Evolutionary conservation across 1,284 basidiomycete genomes (phyloP).

Genomic region (Albatrellus sp.): DNA sequence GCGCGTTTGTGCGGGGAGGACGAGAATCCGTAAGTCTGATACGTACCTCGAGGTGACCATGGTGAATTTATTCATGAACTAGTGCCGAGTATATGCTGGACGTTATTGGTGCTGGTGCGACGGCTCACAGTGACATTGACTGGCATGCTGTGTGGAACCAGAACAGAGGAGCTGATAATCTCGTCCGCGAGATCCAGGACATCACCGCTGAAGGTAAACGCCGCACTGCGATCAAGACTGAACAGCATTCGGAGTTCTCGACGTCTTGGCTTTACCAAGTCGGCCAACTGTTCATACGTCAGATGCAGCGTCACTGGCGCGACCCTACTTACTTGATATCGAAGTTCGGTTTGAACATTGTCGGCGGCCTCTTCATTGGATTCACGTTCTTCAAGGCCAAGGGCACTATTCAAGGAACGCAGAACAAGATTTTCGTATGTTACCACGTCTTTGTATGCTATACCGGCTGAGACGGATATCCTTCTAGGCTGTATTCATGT

Average conservation of each 20-base stretch:
- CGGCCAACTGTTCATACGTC: too few relatives aligned
- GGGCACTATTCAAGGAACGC: neutral
- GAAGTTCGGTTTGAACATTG: neutral
- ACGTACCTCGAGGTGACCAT: too few relatives aligned
- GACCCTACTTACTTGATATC: neutral
- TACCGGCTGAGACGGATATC: neutral
- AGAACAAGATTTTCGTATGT: neutral
- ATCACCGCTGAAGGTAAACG: slow-evolving; percentile 21
- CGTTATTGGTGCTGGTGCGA: slow-evolving; percentile 31
- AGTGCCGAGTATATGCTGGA: slow-evolving; percentile 64
- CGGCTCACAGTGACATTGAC: too few relatives aligned
- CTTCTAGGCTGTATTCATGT: slow-evolving; percentile 28
- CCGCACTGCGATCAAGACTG: slow-evolving; percentile 17
- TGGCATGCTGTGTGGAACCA: too few relatives aligned
- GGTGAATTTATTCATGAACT: neutral
- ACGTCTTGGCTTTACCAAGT: too few relatives aligned
- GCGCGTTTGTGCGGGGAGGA: slow-evolving; percentile 25
- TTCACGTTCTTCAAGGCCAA: neutral
- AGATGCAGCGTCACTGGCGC: neutral
- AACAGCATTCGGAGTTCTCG: slow-evolving; percentile 11
- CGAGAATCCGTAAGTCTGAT: slow-evolving; percentile 26
- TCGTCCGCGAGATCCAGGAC: slow-evolving; percentile 16
- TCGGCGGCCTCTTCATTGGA: neutral
- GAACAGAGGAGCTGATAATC: too few relatives aligned
- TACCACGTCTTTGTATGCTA: neutral